Percentiles rank a stretch among this genome's conserved stretches.
Evolutionary conservation across 2,329 filamentous ascomycete species (phyloP).

Genomic region (Endocalyx cinctus): DNA sequence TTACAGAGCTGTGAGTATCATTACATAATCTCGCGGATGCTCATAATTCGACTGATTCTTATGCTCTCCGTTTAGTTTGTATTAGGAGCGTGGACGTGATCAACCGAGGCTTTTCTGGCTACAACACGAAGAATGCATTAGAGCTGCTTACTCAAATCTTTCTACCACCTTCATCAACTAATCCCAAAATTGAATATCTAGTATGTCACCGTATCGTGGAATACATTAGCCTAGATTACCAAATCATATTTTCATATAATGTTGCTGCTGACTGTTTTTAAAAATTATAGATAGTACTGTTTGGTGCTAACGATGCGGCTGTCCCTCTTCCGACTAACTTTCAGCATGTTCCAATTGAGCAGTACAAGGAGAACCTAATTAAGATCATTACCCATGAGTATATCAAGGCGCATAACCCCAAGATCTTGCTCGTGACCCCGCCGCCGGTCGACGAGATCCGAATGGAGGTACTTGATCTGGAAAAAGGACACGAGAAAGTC

Average conservation of each 20-base stretch:
- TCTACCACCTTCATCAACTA: constrained; percentile 53
- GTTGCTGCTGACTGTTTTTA: too few species aligned
- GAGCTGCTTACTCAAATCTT: constrained; percentile 66
- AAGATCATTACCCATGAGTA: constrained; percentile 64
- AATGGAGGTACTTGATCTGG: constrained; percentile 43
- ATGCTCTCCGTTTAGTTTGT: constrained; percentile 50
- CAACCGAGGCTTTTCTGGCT: constrained; percentile 84
- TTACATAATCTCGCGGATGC: too few species aligned
- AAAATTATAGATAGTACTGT: constrained; percentile 66
- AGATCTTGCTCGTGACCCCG: constrained; percentile 74
- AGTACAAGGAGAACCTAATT: constrained; percentile 69
- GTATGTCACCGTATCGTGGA: too few species aligned
- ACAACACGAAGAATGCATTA: constrained; percentile 73
- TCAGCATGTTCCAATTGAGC: constrained; percentile 74
- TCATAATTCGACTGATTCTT: too few species aligned
- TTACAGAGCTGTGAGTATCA: constrained; percentile 64
- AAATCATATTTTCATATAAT: too few species aligned
- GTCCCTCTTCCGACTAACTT: constrained; percentile 55
- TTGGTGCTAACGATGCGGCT: constrained; percentile 88
- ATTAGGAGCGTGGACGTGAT: constrained; percentile 77
- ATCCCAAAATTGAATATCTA: constrained; percentile 61
- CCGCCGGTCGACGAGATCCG: constrained; percentile 79
- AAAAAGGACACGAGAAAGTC: constrained; percentile 37
- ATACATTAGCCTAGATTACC: too few species aligned
- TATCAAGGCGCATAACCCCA: constrained; percentile 65